Base-by-base conservation (phyloP, 495 filamentous ascomycete species). In the Lophium mytilinum region DNA sequence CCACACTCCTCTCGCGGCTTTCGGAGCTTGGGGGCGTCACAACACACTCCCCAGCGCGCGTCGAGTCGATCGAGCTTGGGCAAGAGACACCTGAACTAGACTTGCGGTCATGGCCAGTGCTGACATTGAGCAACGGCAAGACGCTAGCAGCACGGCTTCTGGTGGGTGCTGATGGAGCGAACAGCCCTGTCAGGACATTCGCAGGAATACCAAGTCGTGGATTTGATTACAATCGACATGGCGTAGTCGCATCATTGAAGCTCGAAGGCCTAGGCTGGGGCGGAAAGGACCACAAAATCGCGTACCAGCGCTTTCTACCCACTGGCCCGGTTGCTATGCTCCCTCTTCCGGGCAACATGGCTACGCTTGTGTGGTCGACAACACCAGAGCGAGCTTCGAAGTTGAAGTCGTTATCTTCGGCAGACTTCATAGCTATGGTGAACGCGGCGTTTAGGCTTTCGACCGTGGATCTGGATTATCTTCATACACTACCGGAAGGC, bases 231-330 rank as follows among this genome's bases (percentile, higher is more conserved):
- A 79, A 82, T 48, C 80, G 89, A 18, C 85, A 95, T 68, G 93
- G 94, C 15, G 79, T 97, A 9, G 93, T 99, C 12, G 93, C 93
- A 57, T 93, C 90, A 0, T 72, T 99, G 18, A 76, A 85, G 49
- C 75, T 96, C 9, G 77, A 81, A 30, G 84, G 80, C 15, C 53
- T 52, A 2, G 51, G 63, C 9, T 79, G 78, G 75, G 75, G 74
- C 36, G 76, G 72, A n/a, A 68, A 75, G 7, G 77, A 74, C 19
- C 71, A 66, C 53, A 87, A 86, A 60, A 88, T 81, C 48, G 93
- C 93, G 30, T 99, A 95, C 70, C 93, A 99, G 74, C 82, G 93
- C 36, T 99, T 99, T 72, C 78, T 99, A 17, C 93, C 93, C 1
- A 86, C 88, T 0, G 93, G 93, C 0, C 92, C 93, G 0, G 82